These are phyloP conservation scores for Aspergillus ustus DNA, from an alignment of 2,329 filamentous ascomycete species.

Conservation along the genomic window DNA sequence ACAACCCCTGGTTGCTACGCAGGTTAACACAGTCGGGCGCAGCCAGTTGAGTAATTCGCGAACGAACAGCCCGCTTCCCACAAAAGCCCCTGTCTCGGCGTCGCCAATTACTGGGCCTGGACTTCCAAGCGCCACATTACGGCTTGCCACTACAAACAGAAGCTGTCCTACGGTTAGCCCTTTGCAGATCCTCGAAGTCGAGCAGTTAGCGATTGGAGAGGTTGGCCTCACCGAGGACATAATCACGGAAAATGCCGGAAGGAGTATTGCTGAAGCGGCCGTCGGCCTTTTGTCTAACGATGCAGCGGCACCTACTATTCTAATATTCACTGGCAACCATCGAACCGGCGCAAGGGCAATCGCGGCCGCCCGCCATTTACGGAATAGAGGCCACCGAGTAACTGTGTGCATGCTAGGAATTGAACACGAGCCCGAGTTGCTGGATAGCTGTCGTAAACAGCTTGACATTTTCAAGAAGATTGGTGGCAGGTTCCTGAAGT, in stretches of 20 bases:
- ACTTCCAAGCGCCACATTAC: conserved; percentile 50
- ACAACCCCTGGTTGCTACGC: conserved; percentile 41
- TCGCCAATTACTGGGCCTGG: conserved; percentile 47
- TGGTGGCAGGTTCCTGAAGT: conserved; percentile 72
- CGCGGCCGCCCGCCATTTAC: conserved; percentile 82
- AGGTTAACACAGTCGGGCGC: conserved; percentile 40
- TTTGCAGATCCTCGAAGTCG: conserved; percentile 87
- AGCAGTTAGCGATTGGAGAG: conserved; percentile 87
- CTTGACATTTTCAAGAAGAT: conserved; percentile 82
- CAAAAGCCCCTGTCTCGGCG: conserved; percentile 45
- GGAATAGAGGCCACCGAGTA: conserved; percentile 79
- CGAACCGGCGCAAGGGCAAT: conserved; percentile 84
- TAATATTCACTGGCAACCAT: conserved; percentile 94
- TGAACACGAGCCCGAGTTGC: conserved; percentile 78
- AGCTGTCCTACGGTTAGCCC: conserved; percentile 65
- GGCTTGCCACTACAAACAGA: conserved; percentile 58
- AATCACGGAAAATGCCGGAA: conserved; percentile 88
- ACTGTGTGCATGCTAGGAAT: conserved; percentile 83
- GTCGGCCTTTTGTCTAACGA: conserved; percentile 69
- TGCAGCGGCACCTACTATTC: conserved; percentile 60
- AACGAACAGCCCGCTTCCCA: conserved; percentile 46
- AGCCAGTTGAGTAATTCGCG: conserved; percentile 42
- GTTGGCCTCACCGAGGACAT: conserved; percentile 86
- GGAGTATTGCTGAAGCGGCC: conserved; percentile 80
- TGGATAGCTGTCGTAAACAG: conserved; percentile 81